Percentiles rank a stretch among this genome's conserved stretches.
Evolutionary conservation across 768 basidiomycete genomes (phyloP).

Genomic region (Lentinula sp.): DNA sequence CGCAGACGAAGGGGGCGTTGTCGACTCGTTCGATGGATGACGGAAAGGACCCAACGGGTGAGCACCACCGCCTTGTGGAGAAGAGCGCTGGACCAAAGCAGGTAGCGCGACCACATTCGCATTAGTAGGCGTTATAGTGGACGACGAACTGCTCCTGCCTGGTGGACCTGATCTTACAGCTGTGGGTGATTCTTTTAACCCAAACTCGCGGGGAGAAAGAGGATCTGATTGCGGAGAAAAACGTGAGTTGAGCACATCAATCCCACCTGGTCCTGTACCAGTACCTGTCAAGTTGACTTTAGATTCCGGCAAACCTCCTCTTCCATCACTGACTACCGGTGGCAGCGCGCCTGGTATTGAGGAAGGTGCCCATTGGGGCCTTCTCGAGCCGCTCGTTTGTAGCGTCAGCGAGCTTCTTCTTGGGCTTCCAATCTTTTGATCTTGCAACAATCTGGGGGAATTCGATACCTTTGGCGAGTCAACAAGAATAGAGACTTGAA

Average conservation of each 20-base stretch:
- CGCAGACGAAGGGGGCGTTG: conserved; percentile 7
- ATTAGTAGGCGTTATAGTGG: neutral
- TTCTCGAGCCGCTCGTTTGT: neutral
- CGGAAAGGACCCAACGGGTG: conserved; percentile 23
- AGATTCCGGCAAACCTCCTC: neutral
- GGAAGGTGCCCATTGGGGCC: conserved; percentile 1
- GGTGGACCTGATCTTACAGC: neutral
- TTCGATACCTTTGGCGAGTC: conserved; percentile 17
- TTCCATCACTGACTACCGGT: neutral
- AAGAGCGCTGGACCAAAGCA: neutral
- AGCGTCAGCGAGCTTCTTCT: neutral
- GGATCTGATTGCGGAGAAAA: conserved; percentile 3
- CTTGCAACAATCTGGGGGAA: conserved; percentile 8
- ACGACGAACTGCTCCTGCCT: neutral
- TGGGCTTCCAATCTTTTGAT: conserved; percentile 12
- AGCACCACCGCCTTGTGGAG: neutral
- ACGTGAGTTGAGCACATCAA: conserved; percentile 1
- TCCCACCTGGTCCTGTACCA: neutral
- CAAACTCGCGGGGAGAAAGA: conserved; percentile 12
- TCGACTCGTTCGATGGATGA: conserved; percentile 39
- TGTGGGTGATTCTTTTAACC: neutral
- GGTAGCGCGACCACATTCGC: neutral
- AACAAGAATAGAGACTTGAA: conserved; percentile 44
- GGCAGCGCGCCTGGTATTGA: neutral
- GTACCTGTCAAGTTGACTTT: neutral